Conservation (phyloP, 2,329 filamentous ascomycete species). For the Beauveria rudraprayagi region DNA sequence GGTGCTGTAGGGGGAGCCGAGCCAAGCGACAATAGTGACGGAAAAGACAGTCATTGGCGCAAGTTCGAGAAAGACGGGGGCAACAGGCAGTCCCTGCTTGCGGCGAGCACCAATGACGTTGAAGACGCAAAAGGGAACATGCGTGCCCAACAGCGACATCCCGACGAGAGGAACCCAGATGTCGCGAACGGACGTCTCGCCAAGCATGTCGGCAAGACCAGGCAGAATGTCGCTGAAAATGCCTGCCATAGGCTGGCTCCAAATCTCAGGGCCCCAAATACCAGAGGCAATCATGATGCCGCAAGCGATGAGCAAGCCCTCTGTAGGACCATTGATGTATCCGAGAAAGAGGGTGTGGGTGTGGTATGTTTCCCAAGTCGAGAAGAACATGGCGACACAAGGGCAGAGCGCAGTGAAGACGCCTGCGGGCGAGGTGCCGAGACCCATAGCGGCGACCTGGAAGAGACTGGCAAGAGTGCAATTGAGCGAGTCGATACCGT, state of each 20-base stretch:
- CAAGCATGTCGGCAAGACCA: slow-evolving; percentile 51
- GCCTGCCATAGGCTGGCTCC: slow-evolving; percentile 66
- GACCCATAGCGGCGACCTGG: slow-evolving; percentile 86
- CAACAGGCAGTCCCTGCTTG: slow-evolving; percentile 61
- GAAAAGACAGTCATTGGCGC: slow-evolving; percentile 81
- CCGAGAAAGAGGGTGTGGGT: slow-evolving; percentile 95
- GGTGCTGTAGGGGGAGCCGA: slow-evolving; percentile 81
- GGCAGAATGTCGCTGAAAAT: slow-evolving; percentile 51
- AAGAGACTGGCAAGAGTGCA: slow-evolving; percentile 88
- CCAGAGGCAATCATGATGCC: slow-evolving; percentile 79
- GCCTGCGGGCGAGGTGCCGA: slow-evolving; percentile 75
- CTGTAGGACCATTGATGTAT: slow-evolving; percentile 93
- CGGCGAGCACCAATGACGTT: slow-evolving; percentile 76
- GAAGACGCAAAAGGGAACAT: slow-evolving; percentile 81
- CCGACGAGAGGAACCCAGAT: slow-evolving; percentile 74
- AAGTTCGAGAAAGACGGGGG: slow-evolving; percentile 89
- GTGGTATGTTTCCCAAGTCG: slow-evolving; percentile 98
- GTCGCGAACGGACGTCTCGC: slow-evolving; percentile 70
- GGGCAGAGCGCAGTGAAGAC: slow-evolving; percentile 88
- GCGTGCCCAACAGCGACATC: slow-evolving; percentile 56
- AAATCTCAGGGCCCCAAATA: slow-evolving; percentile 80
- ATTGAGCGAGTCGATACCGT: slow-evolving; percentile 96
- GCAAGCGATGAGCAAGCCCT: slow-evolving; percentile 86
- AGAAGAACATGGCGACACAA: slow-evolving; percentile 97
- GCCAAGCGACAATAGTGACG: slow-evolving; percentile 67